Evolutionary conservation across 495 filamentous ascomycete genomes (phyloP).

Genomic region (Penicillium robsamsonii): DNA sequence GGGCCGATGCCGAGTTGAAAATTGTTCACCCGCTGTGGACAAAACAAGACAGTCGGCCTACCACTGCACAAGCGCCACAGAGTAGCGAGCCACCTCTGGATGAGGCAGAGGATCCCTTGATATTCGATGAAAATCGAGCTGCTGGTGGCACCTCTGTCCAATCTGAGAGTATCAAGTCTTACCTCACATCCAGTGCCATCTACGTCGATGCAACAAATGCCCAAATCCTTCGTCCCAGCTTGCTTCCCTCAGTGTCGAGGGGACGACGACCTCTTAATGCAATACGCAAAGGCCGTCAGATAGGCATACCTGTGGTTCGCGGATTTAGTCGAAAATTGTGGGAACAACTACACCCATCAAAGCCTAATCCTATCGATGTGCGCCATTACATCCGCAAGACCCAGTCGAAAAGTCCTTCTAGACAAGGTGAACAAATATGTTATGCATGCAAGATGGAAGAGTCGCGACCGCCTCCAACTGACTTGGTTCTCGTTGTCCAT

Average conservation of each 20-base stretch:
- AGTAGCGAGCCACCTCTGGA: constrained; percentile 15
- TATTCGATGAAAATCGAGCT: constrained; percentile 39
- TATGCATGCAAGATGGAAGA: constrained; percentile 56
- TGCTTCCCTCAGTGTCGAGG: constrained; percentile 78
- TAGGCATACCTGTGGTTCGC: constrained; percentile 83
- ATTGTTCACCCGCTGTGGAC: constrained; percentile 80
- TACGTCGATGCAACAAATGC: constrained; percentile 74
- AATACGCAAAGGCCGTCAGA: constrained; percentile 76
- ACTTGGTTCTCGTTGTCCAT: constrained; percentile 86
- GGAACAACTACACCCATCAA: constrained; percentile 69
- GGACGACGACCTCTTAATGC: constrained; percentile 73
- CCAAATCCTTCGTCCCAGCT: constrained; percentile 74
- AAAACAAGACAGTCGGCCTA: constrained; percentile 35
- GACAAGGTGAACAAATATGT: constrained; percentile 41
- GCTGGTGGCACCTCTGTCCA: constrained; percentile 38
- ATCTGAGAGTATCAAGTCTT: constrained; percentile 45
- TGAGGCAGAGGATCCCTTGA: constrained; percentile 10
- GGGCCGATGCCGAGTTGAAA: constrained; percentile 86
- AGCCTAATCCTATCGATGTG: constrained; percentile 45
- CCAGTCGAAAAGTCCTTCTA: constrained; percentile 29
- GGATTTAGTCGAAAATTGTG: constrained; percentile 78
- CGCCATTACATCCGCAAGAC: constrained; percentile 50
- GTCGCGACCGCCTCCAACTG: constrained; percentile 71
- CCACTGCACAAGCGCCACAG: constrained; percentile 22
- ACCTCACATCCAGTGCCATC: constrained; percentile 71